Evolutionary conservation across 768 basidiomycete species (phyloP), one percentile per base, ranked within the genome.

Genomic region (Mycena vulgaris): DNA sequence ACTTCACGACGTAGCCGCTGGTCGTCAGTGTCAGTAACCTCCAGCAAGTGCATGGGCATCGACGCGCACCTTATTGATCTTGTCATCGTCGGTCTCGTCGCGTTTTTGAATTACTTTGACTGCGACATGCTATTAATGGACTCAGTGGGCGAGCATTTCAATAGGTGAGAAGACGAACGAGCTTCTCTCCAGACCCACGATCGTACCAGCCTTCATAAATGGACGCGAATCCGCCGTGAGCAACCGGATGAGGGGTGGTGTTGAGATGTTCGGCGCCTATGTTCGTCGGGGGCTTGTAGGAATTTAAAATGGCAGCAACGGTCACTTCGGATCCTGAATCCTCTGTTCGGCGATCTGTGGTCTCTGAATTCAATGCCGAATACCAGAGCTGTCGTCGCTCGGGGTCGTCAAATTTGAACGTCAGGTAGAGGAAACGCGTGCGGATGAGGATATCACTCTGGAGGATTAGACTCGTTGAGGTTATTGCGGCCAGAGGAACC

Each of bases 1-100:
- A 82, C 72, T 61, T 83, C 81, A 16, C 69, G 69, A 21, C 72
- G 57, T 30, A 74, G 55, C 27, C 69, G 59, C 72, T 74, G 30
- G 19, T 28, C 40, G 5, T 6, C 13, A n/a, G n/a, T n/a, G n/a
- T n/a, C n/a, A n/a, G n/a, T n/a, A n/a, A n/a, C n/a, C n/a, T n/a
- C n/a, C n/a, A n/a, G n/a, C n/a, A n/a, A n/a, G n/a, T n/a, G n/a
- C n/a, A n/a, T n/a, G n/a, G n/a, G n/a, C n/a, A n/a, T n/a, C n/a
- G n/a, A n/a, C n/a, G n/a, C n/a, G n/a, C 23, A 61, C 59, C 31
- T 61, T 61, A 13, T 61, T 47, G 14, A 47, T 30, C 37, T 61
- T 61, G 17, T 11, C 25, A 3, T 47, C n/a, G 17, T 61, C 59
- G 8, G 31, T 35, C 25, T n/a, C 47, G 30, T 61, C 59, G 2